Evolutionary conservation across 306 rosid species (phyloP).

Genomic region (Prunus persica): DNA sequence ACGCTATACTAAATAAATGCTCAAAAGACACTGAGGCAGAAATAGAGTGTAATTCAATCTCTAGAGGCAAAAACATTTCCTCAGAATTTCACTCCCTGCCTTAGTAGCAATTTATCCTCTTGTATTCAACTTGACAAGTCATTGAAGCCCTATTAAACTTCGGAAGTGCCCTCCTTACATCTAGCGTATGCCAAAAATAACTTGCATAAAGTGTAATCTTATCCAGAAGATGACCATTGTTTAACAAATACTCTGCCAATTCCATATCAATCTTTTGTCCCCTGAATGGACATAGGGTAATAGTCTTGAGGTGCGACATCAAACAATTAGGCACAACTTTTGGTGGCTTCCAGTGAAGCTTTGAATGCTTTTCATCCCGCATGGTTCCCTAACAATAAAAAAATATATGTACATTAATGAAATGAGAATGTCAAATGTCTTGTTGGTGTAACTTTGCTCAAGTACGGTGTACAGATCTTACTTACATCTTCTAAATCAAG

Average conservation of each 20-base stretch:
- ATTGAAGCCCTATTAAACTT: not conserved
- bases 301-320: not conserved
- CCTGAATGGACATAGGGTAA: not conserved
- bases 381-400: too few relatives aligned
- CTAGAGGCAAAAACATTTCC: too few relatives aligned
- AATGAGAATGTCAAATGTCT: too few relatives aligned
- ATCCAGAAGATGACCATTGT: not conserved
- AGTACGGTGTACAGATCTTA: not conserved
- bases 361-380: not conserved
- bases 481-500: not conserved
- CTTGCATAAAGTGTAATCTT: not conserved
- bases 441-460: too few relatives aligned
- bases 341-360: not conserved
- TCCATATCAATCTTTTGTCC: not conserved
- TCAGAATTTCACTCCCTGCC: too few relatives aligned
- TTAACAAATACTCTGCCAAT: not conserved
- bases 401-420: too few relatives aligned
- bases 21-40: constrained; percentile 36
- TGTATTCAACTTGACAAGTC: not conserved
- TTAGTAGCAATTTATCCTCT: too few relatives aligned
- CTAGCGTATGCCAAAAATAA: not conserved
- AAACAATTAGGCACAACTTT: not conserved
- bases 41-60: constrained; percentile 9
- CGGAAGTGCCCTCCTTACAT: not conserved
- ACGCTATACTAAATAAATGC: not conserved